Evolutionary conservation across 2,329 filamentous ascomycete species (phyloP).

Genomic region (Neonectria sp.): DNA sequence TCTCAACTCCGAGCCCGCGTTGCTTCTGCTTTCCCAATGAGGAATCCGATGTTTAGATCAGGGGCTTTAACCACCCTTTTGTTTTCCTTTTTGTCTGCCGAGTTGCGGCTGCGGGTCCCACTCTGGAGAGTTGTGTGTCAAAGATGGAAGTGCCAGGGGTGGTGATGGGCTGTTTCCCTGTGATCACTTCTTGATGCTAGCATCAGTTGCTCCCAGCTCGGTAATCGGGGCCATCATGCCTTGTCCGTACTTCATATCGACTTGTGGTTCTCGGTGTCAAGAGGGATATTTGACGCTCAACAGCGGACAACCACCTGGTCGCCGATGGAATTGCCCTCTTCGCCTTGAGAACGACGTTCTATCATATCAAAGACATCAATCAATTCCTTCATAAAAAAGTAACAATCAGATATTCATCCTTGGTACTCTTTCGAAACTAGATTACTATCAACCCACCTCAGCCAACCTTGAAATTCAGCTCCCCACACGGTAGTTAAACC

Average conservation of each 20-base stretch:
- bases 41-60: not conserved
- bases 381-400: not conserved
- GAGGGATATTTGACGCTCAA: not conserved
- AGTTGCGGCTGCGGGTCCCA: conserved; percentile 5
- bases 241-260: not conserved
- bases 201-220: not conserved
- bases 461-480: conserved; percentile 5
- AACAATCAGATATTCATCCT: not conserved
- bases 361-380: not conserved
- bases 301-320: conserved; percentile 5
- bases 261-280: not conserved
- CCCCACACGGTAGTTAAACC: conserved; percentile 5
- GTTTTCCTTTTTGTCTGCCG: not conserved
- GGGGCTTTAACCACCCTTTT: conserved; percentile 1
- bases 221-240: not conserved
- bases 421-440: not conserved
- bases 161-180: conserved; percentile 3
- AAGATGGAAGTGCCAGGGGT: not conserved
- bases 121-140: conserved; percentile 1
- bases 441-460: conserved; percentile 7
- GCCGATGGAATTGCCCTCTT: not conserved
- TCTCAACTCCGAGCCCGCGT: conserved; percentile 8
- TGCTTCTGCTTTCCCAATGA: not conserved
- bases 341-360: not conserved
- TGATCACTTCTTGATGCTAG: not conserved